A percentile compares a stretch with the other conserved stretches of the same genome.
Evolutionary conservation across 2,329 filamentous ascomycete genomes (phyloP).

Genomic region (Exophiala xenobiotica): DNA sequence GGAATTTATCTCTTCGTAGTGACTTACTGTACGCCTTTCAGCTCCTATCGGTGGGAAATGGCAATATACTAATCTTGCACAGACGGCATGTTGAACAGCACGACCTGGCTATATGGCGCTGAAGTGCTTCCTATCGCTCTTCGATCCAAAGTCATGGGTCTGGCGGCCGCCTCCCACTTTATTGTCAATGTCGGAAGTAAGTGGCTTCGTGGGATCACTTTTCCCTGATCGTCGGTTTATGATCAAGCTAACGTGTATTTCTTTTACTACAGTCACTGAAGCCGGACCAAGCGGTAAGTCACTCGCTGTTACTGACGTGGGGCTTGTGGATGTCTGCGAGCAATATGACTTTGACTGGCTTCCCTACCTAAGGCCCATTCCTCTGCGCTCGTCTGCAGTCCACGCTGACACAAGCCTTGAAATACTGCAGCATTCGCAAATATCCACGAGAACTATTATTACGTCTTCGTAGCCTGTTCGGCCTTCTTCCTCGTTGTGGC

Average conservation of each 20-base stretch:
- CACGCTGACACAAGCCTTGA: no score
- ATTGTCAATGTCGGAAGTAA: conserved; percentile 54
- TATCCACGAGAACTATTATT: conserved; percentile 61
- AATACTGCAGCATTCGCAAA: conserved; percentile 57
- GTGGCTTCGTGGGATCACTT: conserved; percentile 19
- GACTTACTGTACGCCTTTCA: conserved; percentile 50
- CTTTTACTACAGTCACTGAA: conserved; percentile 40
- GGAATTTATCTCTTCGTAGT: conserved; percentile 61
- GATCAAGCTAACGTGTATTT: conserved; percentile 2
- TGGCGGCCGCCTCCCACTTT: conserved; percentile 83
- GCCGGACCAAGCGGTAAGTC: conserved; percentile 57
- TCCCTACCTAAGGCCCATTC: no score
- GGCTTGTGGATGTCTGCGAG: no score
- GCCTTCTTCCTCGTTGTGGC: conserved; percentile 53
- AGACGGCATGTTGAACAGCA: conserved; percentile 48
- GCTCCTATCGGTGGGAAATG: no score
- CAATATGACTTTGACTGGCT: no score
- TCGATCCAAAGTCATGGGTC: conserved; percentile 79
- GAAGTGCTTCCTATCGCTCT: conserved; percentile 88
- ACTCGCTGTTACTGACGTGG: no score
- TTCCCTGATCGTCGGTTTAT: background rate
- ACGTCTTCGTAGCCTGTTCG: conserved; percentile 57
- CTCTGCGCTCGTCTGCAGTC: no score
- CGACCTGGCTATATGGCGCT: conserved; percentile 76
- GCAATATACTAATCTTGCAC: no score